Conservation (phyloP, 108 stramenopile species). For the Nitzschia inconspicua region DNA sequence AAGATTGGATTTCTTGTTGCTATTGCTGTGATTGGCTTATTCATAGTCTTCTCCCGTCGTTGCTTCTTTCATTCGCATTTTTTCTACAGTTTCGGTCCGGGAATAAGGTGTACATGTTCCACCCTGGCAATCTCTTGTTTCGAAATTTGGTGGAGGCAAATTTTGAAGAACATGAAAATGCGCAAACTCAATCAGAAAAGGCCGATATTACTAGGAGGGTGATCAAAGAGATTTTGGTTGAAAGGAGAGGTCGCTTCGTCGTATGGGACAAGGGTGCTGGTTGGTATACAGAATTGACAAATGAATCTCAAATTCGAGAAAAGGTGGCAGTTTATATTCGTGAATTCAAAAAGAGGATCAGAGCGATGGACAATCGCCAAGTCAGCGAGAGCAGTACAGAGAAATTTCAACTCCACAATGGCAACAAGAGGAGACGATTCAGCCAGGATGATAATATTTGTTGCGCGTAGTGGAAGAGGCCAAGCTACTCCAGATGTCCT, state of each 20-base stretch:
- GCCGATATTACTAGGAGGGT: too few species aligned
- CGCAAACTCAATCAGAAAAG: constrained; percentile 4
- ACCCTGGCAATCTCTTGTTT: constrained; percentile 1
- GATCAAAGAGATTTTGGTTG: too few species aligned
- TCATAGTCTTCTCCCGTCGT: too few species aligned
- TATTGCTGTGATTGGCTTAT: too few species aligned
- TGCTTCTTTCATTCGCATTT: too few species aligned
- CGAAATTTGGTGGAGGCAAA: neutral
- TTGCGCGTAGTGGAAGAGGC: too few species aligned
- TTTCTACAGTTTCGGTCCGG: neutral
- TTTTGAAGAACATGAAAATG: neutral
- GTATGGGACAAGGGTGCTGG: constrained; percentile 1
- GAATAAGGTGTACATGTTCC: constrained; percentile 5
- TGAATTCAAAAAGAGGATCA: constrained; percentile 2
- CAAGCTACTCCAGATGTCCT: too few species aligned
- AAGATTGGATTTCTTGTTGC: too few species aligned
- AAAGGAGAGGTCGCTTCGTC: constrained; percentile 5
- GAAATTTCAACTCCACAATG: constrained; percentile 3
- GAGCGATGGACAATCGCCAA: neutral
- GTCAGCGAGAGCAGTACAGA: constrained; percentile 2
- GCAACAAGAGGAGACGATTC: constrained; percentile 2
- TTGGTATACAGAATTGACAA: constrained; percentile 9
- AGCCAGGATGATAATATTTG: too few species aligned
- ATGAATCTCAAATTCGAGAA: constrained; percentile 5
- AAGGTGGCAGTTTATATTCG: constrained; percentile 6